These are phyloP conservation scores for Rhizopogon rudus DNA, from an alignment of 768 basidiomycete species.

Conservation along the genomic window DNA sequence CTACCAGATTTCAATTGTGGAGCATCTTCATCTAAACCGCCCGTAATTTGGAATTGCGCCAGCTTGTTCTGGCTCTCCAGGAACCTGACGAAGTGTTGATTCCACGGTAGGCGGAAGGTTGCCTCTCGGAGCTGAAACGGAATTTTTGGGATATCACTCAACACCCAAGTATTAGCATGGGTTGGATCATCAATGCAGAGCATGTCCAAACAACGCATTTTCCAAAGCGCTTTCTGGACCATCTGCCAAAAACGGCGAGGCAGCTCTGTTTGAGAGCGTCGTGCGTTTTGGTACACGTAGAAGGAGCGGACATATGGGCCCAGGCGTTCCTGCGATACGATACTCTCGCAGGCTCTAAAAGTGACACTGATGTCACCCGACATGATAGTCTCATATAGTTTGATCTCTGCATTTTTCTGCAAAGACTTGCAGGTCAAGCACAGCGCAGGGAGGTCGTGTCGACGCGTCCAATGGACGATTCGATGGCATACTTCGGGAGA, in stretches of 20 bases:
- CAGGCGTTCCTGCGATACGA: constrained; percentile 30
- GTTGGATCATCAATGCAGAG: constrained; percentile 39
- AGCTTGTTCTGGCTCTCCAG: constrained; percentile 42
- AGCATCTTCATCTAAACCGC: constrained; percentile 20
- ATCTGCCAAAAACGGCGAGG: constrained; percentile 38
- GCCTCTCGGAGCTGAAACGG: constrained; percentile 47
- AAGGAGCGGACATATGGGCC: constrained; percentile 40
- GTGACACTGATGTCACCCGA: constrained; percentile 32
- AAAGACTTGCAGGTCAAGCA: constrained; percentile 42
- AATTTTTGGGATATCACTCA: constrained; percentile 33
- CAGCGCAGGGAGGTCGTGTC: constrained; percentile 37
- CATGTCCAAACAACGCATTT: constrained; percentile 39
- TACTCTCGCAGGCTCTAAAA: constrained; percentile 33
- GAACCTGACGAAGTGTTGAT: constrained; percentile 40
- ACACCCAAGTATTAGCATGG: constrained; percentile 39
- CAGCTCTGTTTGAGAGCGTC: constrained; percentile 19
- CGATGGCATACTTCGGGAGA: constrained; percentile 39
- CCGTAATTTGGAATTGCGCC: constrained; percentile 29
- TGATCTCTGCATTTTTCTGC: constrained; percentile 42
- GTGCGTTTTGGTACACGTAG: constrained; percentile 32
- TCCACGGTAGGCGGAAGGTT: constrained; percentile 46
- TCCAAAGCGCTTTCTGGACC: constrained; percentile 37
- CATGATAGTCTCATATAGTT: constrained; percentile 38
- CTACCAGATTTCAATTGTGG: constrained; percentile 24
- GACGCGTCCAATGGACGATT: constrained; percentile 33